Conservation (phyloP, 257 asterid species). For the Plectranthus barbatus region DNA sequence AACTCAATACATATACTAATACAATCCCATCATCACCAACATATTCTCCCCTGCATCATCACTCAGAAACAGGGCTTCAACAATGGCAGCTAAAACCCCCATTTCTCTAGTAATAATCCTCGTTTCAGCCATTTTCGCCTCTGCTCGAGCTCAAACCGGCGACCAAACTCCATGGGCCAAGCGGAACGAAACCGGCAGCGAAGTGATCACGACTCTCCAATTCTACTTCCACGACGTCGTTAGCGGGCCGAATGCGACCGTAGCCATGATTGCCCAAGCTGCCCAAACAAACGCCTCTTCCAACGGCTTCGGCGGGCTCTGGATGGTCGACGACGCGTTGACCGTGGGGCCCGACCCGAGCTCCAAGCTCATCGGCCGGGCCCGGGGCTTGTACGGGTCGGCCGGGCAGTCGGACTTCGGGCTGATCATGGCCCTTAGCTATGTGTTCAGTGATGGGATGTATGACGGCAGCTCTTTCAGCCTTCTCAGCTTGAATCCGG, state of each 20-base stretch:
- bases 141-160: conserved; percentile 17
- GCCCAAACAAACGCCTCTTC: conserved; percentile 19
- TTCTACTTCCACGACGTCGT: conserved; percentile 71
- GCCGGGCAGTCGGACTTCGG: conserved; percentile 52
- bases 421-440: conserved; percentile 55
- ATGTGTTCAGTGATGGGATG: conserved; percentile 48
- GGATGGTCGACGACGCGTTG: conserved; percentile 64
- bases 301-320: conserved; percentile 35
- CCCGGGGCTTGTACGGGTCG: conserved; percentile 72
- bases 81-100: conserved; percentile 16
- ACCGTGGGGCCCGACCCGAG: conserved; percentile 51
- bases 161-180: conserved; percentile 33
- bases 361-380: conserved; percentile 56
- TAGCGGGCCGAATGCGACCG: conserved; percentile 59
- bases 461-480: conserved; percentile 74
- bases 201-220: conserved; percentile 56
- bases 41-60: not conserved
- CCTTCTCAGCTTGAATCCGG: conserved; percentile 51
- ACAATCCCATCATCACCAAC: not conserved
- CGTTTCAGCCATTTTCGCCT: not conserved
- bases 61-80: not conserved
- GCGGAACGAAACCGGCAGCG: conserved; percentile 31
- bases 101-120: conserved; percentile 3
- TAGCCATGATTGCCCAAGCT: conserved; percentile 38
- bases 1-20: not conserved